Evolutionary conservation across 1,284 basidiomycete genomes (phyloP).

Genomic region (Porogramme epimiltina): DNA sequence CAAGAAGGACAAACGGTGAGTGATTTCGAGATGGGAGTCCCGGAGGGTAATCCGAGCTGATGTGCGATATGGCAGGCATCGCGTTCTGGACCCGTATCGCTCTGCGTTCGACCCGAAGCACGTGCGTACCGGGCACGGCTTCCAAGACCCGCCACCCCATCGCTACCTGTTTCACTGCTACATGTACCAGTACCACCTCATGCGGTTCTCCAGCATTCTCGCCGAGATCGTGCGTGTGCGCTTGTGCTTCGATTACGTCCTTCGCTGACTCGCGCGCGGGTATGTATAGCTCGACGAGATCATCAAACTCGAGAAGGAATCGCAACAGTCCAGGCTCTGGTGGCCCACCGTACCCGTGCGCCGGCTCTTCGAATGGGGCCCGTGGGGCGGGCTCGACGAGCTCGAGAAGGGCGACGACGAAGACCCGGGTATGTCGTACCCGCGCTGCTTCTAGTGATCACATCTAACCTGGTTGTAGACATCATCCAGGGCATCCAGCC

Average conservation of each 20-base stretch:
- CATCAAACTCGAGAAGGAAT: slow-evolving; percentile 56
- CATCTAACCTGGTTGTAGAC: slow-evolving; percentile 38
- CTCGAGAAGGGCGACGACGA: slow-evolving; percentile 54
- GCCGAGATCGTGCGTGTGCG: slow-evolving; percentile 29
- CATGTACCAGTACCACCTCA: slow-evolving; percentile 61
- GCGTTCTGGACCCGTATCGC: slow-evolving; percentile 72
- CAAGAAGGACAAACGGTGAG: slow-evolving; percentile 52
- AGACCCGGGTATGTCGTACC: slow-evolving; percentile 44
- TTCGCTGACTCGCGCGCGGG: slow-evolving; percentile 1
- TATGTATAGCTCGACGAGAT: slow-evolving; percentile 54
- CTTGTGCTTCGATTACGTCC: neutral
- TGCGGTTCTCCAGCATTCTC: slow-evolving; percentile 29
- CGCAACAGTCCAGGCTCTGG: slow-evolving; percentile 62
- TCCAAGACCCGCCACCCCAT: slow-evolving; percentile 51
- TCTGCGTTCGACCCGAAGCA: slow-evolving; percentile 56
- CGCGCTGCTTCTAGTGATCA: neutral
- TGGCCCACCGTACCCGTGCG: slow-evolving; percentile 55
- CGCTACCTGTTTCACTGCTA: slow-evolving; percentile 68
- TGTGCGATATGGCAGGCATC: slow-evolving; percentile 42
- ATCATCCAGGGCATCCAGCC: slow-evolving; percentile 60
- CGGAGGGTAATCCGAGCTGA: neutral
- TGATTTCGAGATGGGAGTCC: neutral
- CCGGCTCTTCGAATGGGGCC: slow-evolving; percentile 41
- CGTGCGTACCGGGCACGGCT: slow-evolving; percentile 31
- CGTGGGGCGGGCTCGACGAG: slow-evolving; percentile 50